phyloP scores from a whole-genome alignment of 179 eudicot species.

The Actinidia arguta region DNA sequence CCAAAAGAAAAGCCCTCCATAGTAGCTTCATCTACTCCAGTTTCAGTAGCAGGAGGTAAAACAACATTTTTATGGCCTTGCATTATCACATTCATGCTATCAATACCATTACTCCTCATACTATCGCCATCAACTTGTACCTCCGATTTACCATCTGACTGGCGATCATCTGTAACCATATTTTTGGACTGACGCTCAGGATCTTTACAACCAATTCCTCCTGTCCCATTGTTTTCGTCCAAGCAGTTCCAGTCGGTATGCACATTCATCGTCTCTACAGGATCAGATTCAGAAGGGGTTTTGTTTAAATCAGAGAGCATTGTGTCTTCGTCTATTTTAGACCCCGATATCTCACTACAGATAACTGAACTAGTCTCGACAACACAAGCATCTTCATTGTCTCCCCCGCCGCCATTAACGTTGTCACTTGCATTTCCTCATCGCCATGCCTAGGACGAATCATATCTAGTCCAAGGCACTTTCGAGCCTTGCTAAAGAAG shows the following conservation, averaged over 20 bases:
- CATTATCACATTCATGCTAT: slow-evolving; percentile 9
- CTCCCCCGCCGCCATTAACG: slow-evolving; percentile 69
- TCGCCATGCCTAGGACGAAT: slow-evolving; percentile 39
- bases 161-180: slow-evolving; percentile 24
- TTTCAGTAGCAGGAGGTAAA: slow-evolving; percentile 21
- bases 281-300: slow-evolving; percentile 41
- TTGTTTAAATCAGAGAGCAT: slow-evolving; percentile 31
- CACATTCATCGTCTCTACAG: slow-evolving; percentile 27
- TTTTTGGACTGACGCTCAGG: slow-evolving; percentile 33
- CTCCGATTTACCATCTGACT: slow-evolving; percentile 25
- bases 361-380: slow-evolving; percentile 59
- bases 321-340: slow-evolving; percentile 57
- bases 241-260: slow-evolving; percentile 36
- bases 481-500: slow-evolving; percentile 87
- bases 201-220: slow-evolving; percentile 31
- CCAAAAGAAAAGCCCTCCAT: slow-evolving; percentile 7
- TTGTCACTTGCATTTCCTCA: slow-evolving; percentile 40
- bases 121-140: slow-evolving; percentile 25
- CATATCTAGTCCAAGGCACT: slow-evolving; percentile 78
- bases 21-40: slow-evolving; percentile 23
- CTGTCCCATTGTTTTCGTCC: slow-evolving; percentile 37
- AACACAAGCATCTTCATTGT: slow-evolving; percentile 71
- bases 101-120: slow-evolving; percentile 20
- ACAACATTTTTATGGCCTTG: slow-evolving; percentile 21
- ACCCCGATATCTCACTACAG: slow-evolving; percentile 54